Evolutionary conservation across 495 filamentous ascomycete species (phyloP), one percentile per base, ranked within the genome.

Genomic region (Penicillium samsonianum): DNA sequence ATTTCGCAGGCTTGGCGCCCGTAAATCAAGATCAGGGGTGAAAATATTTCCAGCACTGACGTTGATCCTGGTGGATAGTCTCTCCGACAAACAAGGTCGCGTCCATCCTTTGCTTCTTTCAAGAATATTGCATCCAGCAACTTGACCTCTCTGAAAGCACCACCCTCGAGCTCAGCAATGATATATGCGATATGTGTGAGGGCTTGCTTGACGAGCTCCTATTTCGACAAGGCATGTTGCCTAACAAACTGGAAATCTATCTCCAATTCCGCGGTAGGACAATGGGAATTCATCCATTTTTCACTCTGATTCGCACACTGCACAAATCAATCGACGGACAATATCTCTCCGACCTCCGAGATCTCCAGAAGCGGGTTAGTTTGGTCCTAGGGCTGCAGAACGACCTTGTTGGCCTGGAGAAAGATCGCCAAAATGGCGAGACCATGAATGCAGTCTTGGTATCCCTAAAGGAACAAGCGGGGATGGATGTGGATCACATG

Each of bases 401-500:
- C 2, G 49, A 51, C 16, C 49, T 51, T 14, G 49, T 51, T 7
- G 49, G 49, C 2, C 35, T 51, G 22, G 49, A 51, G 12, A 51
- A 51, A 26, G 49, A 51, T 28, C 49, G 33, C 19, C 49, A 35
- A n/a, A 51, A 51, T 5, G 49, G 49, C 14, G 49, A 51, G 22
- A n/a, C 31, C 1, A 51, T 51, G 49, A 51, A 51, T 31, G 49
- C 49, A 25, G 49, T 51, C 16, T 17, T 51, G 20, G 49, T 51
- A 19, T 51, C 49, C 7, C 2, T 51, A 1, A 28, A 51, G 12
- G 49, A 51, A 26, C 19, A 41, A 40, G 14, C 12, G 3, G 22
- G 35, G 1, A 17, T 1, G 1, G 49, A 51, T 17, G 7, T 25
- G 10, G 49, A 51, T n/a, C 20, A 85, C 31, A 26, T 28, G 22